Conservation (phyloP, 495 filamentous ascomycete genomes). For the Talaromyces proteolyticus region DNA sequence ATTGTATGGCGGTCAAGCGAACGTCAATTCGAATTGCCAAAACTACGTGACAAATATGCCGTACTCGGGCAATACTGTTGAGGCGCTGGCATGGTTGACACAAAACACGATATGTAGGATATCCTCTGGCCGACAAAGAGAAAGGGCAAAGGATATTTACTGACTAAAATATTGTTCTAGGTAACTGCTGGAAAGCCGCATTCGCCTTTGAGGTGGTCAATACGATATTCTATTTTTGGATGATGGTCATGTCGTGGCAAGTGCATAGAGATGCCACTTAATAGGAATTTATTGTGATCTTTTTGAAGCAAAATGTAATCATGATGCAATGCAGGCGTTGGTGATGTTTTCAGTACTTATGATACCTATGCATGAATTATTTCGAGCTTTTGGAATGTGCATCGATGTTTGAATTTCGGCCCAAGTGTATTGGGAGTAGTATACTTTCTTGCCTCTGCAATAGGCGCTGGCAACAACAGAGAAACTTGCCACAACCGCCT, state of each 20-base stretch:
- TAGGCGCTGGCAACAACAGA: not conserved
- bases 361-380: no score
- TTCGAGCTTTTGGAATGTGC: no score
- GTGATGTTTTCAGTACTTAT: no score
- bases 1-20: constrained; percentile 73
- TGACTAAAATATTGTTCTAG: constrained; percentile 14
- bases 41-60: constrained; percentile 56
- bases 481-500: not conserved
- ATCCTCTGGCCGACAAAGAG: not conserved
- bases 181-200: constrained; percentile 54
- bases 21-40: constrained; percentile 75
- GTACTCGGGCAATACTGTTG: constrained; percentile 54
- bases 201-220: constrained; percentile 69
- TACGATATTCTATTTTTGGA: constrained; percentile 84
- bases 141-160: no score
- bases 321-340: no score
- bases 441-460: not conserved
- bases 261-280: constrained; percentile 59
- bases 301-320: not conserved
- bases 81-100: constrained; percentile 81
- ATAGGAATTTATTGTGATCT: not conserved
- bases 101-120: constrained; percentile 79
- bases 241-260: constrained; percentile 88
- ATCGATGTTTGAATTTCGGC: not conserved
- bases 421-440: not conserved